Percentiles rank a stretch among this genome's conserved stretches.
phyloP scores from a whole-genome alignment of 306 rosid species.

The Arachis stenosperma region DNA sequence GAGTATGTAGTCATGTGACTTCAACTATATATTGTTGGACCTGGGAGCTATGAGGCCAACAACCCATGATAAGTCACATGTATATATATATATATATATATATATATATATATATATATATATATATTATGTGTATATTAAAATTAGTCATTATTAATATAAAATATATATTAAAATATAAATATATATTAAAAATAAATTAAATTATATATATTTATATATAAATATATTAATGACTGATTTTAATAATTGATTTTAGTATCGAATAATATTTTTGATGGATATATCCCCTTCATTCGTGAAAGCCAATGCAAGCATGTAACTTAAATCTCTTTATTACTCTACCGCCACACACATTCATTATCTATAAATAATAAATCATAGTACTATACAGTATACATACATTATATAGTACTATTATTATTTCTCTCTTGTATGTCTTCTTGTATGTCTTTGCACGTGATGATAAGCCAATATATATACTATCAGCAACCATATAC shows the following conservation, averaged over 20 bases:
- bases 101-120: no score
- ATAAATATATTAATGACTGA: no score
- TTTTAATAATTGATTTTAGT: no score
- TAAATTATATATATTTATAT: no score
- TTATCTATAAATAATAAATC: no score
- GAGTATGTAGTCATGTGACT: slow-evolving; percentile 14
- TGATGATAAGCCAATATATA: neutral
- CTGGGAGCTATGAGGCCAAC: slow-evolving; percentile 1
- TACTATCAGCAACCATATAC: no score
- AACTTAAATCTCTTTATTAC: slow-evolving; percentile 1
- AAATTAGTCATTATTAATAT: no score
- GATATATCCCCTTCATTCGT: neutral
- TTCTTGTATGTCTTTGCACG: slow-evolving; percentile 1
- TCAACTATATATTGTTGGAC: neutral
- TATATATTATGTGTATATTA: no score
- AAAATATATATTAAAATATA: no score
- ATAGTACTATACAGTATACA: no score
- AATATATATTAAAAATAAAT: no score
- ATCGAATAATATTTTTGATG: no score
- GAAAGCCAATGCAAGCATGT: slow-evolving; percentile 1
- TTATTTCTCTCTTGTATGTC: neutral
- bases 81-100: neutral
- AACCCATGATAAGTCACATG: slow-evolving; percentile 22
- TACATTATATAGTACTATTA: neutral
- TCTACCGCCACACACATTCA: neutral